Base-by-base conservation (phyloP, 441 rosid species). In the Populus trichocarpa region DNA sequence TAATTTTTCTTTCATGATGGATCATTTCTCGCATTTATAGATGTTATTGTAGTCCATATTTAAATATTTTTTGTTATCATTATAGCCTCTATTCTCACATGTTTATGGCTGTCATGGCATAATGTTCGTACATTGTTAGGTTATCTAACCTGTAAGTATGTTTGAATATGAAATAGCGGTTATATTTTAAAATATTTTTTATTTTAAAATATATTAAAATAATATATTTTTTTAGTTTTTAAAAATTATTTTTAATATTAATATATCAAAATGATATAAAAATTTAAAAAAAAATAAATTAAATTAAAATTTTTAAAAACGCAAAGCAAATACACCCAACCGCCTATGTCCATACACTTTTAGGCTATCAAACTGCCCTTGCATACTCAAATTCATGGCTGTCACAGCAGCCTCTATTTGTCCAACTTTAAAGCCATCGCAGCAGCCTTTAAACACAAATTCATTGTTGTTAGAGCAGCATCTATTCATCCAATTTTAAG, bases 81-180 rank as follows among this genome's bases (percentile, higher is more conserved):
- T 38, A 38, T 0, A 38, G 12, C 46, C 3, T 38, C 57, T 13
- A 13, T 46, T 46, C 57, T 50, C 20, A 50, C 57, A 50, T 0
- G 20, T 50, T 14, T 14, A 50, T 14, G 57, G 20, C 20, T 50
- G 6, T 7, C 53, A 36, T 14, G 18, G 53, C 18, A 4, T 4
- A 2, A 46, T 46, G 18, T 46, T 46, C 18, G 0, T 4, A 46
- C 6, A 46, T 1, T 46, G 1, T 0, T 1, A 2, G 6, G 18
- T 0, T 8, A 8, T 36, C 0, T 36, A 1, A 36, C 11, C 2
- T 36, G 2, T 0, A 36, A 36, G 0, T 8, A 2, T 1, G 0
- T 8, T 36, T 1, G 10, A 36, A 36, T 1, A 0, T 36, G 0
- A 36, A 0, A 0, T 36, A 36, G 2, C 0, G 2, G 0, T 36